These are phyloP conservation scores for Crithidia expoeki DNA, from an alignment of 208 protist genomes.

Conservation along the genomic window DNA sequence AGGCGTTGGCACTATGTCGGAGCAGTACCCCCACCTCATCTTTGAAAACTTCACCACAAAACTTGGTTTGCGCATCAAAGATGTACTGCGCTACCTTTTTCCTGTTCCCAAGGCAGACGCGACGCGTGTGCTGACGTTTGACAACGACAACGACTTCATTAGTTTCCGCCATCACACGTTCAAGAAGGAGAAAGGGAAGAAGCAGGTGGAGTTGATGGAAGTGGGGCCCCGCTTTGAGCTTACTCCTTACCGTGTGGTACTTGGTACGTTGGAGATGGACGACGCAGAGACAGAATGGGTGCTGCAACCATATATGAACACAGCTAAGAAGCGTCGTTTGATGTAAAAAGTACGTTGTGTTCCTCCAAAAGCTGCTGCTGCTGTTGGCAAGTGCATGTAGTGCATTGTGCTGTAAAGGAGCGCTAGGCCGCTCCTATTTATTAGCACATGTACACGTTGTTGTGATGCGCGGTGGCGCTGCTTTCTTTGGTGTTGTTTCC, in stretches of 20 bases:
- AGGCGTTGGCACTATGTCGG: constrained; percentile 88
- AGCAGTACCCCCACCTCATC: constrained; percentile 98
- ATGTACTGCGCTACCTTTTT: constrained; percentile 98
- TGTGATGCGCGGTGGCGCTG: neutral
- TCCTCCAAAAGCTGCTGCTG: constrained; percentile 9
- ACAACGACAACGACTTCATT: constrained; percentile 99
- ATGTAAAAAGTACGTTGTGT: constrained; percentile 40
- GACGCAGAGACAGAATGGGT: constrained; percentile 99
- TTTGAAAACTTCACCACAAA: constrained; percentile 98
- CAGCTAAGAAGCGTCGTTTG: constrained; percentile 94
- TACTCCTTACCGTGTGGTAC: constrained; percentile 95
- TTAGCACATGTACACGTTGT: no score
- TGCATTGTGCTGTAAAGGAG: no score
- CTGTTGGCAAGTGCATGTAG: no score
- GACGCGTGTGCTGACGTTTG: constrained; percentile 97
- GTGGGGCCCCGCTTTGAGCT: constrained; percentile 99
- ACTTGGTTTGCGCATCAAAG: constrained; percentile 94
- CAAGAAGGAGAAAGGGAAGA: constrained; percentile 62
- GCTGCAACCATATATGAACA: constrained; percentile 99
- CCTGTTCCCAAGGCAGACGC: constrained; percentile 97
- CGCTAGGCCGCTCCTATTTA: no score
- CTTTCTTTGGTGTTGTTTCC: neutral
- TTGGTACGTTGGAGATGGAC: constrained; percentile 95
- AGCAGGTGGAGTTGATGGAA: constrained; percentile 94
- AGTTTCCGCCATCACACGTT: constrained; percentile 99